Evolutionary conservation across 768 basidiomycete species (phyloP).

Genomic region (Rhizopogon rudus): DNA sequence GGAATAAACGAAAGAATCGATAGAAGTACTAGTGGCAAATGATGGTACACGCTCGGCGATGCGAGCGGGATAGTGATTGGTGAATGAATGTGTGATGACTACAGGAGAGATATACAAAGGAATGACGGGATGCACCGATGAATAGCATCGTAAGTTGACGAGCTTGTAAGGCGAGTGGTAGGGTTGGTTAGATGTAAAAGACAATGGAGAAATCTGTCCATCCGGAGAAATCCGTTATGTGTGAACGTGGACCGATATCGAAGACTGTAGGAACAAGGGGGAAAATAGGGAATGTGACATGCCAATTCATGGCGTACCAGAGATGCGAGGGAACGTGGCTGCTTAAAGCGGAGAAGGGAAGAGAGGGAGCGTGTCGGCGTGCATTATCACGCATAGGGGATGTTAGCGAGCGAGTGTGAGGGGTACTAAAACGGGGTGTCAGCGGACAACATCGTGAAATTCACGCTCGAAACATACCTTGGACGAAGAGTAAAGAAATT

Average conservation of each 20-base stretch:
- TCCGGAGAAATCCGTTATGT: background rate
- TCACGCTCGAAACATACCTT: no score
- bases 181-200: conserved; percentile 1
- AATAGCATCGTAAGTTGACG: background rate
- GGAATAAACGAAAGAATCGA: no score
- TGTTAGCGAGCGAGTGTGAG: no score
- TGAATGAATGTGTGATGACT: conserved; percentile 1
- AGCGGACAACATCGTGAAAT: no score
- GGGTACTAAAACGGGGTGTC: no score
- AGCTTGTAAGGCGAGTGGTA: background rate
- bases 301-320: background rate
- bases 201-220: conserved; percentile 3
- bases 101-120: background rate
- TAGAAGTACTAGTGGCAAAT: background rate
- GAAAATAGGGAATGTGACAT: background rate
- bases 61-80: background rate
- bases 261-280: background rate
- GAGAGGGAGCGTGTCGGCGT: background rate
- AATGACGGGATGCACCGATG: background rate
- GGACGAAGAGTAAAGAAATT: no score
- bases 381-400: background rate
- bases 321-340: background rate
- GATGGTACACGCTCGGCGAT: background rate
- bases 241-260: background rate
- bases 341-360: background rate